Base-by-base conservation (phyloP, 805 yeast species). In the Kazachstania taianensis region DNA sequence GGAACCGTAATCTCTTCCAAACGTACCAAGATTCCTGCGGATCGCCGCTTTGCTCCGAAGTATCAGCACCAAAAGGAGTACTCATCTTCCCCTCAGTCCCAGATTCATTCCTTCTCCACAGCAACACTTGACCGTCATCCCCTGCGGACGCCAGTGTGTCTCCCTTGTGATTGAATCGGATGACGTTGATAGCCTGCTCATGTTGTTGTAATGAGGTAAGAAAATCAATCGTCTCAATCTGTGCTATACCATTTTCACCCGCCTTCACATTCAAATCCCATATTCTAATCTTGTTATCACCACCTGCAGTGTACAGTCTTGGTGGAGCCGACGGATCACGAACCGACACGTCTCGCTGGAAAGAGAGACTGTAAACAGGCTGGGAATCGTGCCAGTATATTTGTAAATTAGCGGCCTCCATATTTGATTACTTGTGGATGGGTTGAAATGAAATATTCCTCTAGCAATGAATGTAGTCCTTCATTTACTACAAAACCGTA, bases 101-200 rank as follows among this genome's bases (percentile, higher is more conserved):
- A 3, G 63, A 62, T 32, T 73, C 76, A 16, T 75, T 63, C 15
- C 69, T 63, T 28, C 63, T 67, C 98, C 98, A 92, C 24, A 92
- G 59, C 43, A 87, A 65, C 18, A 92, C 70, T 5, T 80, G 75
- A 2, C 98, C 97, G 56, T 92, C 98, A 53, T 92, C 99, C 3
- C 96, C 94, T 0, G 95, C 96, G 0, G 89, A 72, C 0, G 97
- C 97, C 16, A 92, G 62, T 5, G 70, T 44, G 33, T 70, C 67
- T 1, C 96, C 96, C 3, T 56, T 59, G 2, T 79, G 76, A 29
- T 52, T 78, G 53, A 87, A 92, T 35, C 95, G 63, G 5, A 84
- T 94, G 23, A 76, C 87, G 52, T 92, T 92, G 15, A 92, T 96
- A 0, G 97, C 96, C 55, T 86, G 95, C 2, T 92, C 82, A 54